These are phyloP conservation scores for Xylariaceae sp. DNA, from an alignment of 2,329 filamentous ascomycete genomes.

Conservation along the genomic window DNA sequence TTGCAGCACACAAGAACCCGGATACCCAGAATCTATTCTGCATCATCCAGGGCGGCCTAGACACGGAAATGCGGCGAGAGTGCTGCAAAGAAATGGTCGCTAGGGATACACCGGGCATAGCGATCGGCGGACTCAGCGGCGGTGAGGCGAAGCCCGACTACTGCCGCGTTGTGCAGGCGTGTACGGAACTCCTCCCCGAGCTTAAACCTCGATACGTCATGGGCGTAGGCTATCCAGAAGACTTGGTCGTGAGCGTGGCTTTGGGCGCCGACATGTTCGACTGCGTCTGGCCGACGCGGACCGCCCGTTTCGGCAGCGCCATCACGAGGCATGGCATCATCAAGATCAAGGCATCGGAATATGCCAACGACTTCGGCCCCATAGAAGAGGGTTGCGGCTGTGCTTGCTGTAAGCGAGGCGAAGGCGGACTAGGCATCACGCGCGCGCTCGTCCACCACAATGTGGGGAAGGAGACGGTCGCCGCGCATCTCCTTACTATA, in stretches of 20 bases:
- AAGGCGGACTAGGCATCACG: slow-evolving; percentile 74
- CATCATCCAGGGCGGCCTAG: slow-evolving; percentile 94
- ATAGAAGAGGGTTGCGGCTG: slow-evolving; percentile 81
- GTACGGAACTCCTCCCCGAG: slow-evolving; percentile 77
- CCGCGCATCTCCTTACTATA: slow-evolving; percentile 77
- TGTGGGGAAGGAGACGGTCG: slow-evolving; percentile 88
- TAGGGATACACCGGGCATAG: slow-evolving; percentile 89
- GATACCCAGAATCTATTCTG: slow-evolving; percentile 90
- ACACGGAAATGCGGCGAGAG: slow-evolving; percentile 75
- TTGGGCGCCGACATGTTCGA: slow-evolving; percentile 99
- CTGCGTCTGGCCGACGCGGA: slow-evolving; percentile 96
- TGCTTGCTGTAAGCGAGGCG: slow-evolving; percentile 61
- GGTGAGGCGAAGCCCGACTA: slow-evolving; percentile 93
- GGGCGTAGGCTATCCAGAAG: slow-evolving; percentile 97
- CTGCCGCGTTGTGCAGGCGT: slow-evolving; percentile 82
- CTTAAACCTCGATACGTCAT: slow-evolving; percentile 98
- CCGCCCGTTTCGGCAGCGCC: slow-evolving; percentile 92
- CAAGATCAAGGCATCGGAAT: slow-evolving; percentile 73
- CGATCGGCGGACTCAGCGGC: slow-evolving; percentile 89
- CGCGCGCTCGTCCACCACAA: slow-evolving; percentile 88
- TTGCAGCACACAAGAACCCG: slow-evolving; percentile 79
- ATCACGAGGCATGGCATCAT: slow-evolving; percentile 76
- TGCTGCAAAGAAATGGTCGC: slow-evolving; percentile 85
- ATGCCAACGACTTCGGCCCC: slow-evolving; percentile 72
- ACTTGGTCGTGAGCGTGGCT: slow-evolving; percentile 87